phyloP scores from a whole-genome alignment of 164 flowering plant species.

The Nelumbo lutea region DNA sequence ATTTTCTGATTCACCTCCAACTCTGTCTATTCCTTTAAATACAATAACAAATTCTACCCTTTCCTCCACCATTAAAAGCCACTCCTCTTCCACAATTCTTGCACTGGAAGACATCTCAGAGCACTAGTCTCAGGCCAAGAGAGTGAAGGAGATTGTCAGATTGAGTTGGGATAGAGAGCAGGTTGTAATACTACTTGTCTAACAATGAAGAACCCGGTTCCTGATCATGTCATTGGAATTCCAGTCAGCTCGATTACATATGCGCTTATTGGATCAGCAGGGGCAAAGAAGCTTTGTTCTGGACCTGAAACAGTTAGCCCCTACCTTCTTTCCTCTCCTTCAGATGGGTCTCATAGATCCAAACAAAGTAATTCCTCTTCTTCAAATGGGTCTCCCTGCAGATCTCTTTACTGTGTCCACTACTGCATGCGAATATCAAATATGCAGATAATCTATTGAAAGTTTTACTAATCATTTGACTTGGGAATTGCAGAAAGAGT shows the following conservation, averaged over 20 bases:
- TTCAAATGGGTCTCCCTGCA: background rate
- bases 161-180: background rate
- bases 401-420: no score
- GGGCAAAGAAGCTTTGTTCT: background rate
- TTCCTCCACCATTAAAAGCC: constrained; percentile 3
- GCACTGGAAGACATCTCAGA: background rate
- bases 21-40: constrained; percentile 9
- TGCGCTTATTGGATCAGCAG: background rate
- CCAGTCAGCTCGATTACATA: background rate
- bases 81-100: background rate
- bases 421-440: no score
- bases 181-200: background rate
- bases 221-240: constrained; percentile 1
- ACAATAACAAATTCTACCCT: background rate
- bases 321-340: background rate
- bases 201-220: constrained; percentile 5
- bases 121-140: background rate
- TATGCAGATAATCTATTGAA: no score
- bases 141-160: background rate
- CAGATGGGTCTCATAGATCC: background rate
- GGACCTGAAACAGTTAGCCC: background rate
- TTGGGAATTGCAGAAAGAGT: constrained; percentile 21
- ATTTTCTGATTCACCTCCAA: constrained; percentile 13
- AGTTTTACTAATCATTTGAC: background rate
- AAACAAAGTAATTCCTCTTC: background rate